Base-by-base conservation (phyloP, 2,329 filamentous ascomycete species). In the Whalleya microplaca region DNA sequence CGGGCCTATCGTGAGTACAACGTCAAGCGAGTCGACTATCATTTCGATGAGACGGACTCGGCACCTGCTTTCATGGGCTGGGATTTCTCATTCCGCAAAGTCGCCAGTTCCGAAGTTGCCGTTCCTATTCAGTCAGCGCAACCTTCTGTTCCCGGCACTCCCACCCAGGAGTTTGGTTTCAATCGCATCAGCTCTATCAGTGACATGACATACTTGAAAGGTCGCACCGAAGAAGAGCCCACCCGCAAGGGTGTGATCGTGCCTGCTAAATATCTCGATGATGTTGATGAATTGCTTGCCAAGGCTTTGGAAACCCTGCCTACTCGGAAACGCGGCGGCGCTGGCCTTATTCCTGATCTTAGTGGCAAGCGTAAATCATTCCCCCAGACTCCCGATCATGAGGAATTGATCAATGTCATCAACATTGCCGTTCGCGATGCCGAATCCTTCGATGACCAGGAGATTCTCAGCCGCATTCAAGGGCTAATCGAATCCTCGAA, bases 1-100 rank as follows among this genome's bases (percentile, higher is more conserved):
- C 91, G 95, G 62, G 93, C 95, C 14, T 99, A 99, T 80, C 91
- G 95, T 80, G 95, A 95, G 1, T 99, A 99, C 77, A 88, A 90
- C 58, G 80, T 99, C 49, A 93, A 96, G 82, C 82, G 87, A 66
- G 89, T 99, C 55, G 86, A 96, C 67, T 99, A 99, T 74, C 86
- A 93, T 69, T 87, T 89, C 52, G 86, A 92, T 56, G 92, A 96
- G 66, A 81, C 75, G 9, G 82, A 84, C 40, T 62, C 62, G 9
- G 73, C 72, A 21, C 84, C 90, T 21, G 86, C 89, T 9, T 96
- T 90, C 70, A 80, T 98, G 41, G 92, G 92, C 10, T 99, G 95
- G 95, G 94, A 98, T 76, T 99, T 99, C 74, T 83, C 92, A 55
- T 87, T 99, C 57, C 88, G 93, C 72, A 98, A 96, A 82, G 88